Percentiles rank a stretch among this genome's conserved stretches.
These are phyloP conservation scores for Chlorella variabilis DNA, from an alignment of 163 green algal genomes.

Conservation along the genomic window DNA sequence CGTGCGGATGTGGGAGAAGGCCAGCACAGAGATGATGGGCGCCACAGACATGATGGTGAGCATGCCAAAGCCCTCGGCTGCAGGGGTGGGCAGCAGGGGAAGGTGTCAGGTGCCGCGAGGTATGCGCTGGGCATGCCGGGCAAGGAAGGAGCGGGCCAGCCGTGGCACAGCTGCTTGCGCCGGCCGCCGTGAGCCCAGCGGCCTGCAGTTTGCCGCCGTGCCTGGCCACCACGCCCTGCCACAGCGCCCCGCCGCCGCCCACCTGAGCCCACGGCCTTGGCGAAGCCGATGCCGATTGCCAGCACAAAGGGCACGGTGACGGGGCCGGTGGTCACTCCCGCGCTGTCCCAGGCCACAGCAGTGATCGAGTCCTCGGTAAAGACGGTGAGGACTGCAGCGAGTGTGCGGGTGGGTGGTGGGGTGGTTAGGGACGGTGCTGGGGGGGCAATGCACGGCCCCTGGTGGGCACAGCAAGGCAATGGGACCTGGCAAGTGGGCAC, in stretches of 20 bases:
- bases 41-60: conserved; percentile 54
- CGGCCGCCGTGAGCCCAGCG: no score
- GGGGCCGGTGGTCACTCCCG: conserved; percentile 53
- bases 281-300: conserved; percentile 58
- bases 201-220: no score
- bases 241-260: neutral
- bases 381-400: conserved; percentile 43
- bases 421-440: no score
- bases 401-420: no score
- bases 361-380: conserved; percentile 50
- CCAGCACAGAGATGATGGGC: conserved; percentile 59
- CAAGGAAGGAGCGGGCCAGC: no score
- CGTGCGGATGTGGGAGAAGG: conserved; percentile 48
- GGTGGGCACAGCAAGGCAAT: no score
- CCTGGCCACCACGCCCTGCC: no score
- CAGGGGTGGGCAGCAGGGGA: neutral
- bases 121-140: no score
- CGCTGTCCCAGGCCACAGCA: conserved; percentile 56
- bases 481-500: no score
- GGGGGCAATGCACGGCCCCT: no score
- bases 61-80: conserved; percentile 59
- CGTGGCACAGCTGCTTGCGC: no score
- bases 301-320: conserved; percentile 66
- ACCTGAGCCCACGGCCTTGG: conserved; percentile 43
- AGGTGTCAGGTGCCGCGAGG: neutral